Evolutionary conservation across 805 yeast species (phyloP).

Genomic region (Zygosaccharomyces bailii): DNA sequence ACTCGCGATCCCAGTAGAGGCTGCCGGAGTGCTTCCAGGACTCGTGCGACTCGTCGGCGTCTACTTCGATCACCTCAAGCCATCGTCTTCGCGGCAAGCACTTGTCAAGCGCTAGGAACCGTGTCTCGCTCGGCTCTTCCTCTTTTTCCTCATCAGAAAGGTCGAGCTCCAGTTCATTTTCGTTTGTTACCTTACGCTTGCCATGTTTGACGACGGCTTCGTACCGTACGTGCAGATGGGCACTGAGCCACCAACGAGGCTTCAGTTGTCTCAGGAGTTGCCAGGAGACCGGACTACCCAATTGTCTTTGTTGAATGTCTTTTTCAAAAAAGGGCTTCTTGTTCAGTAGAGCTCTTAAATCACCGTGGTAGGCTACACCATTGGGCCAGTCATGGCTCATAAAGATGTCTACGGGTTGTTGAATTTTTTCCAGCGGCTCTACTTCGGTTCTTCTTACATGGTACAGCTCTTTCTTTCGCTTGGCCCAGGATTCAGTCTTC

Average conservation of each 20-base stretch:
- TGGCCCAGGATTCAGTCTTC: conserved; percentile 23
- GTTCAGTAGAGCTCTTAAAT: conserved; percentile 46
- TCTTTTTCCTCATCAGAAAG: conserved; percentile 21
- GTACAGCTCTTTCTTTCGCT: conserved; percentile 42
- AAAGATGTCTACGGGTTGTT: conserved; percentile 47
- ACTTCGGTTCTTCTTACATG: conserved; percentile 59
- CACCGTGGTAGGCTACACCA: conserved; percentile 66
- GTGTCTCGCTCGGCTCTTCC: conserved; percentile 32
- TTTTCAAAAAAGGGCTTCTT: conserved; percentile 62
- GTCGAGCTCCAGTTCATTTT: conserved; percentile 37
- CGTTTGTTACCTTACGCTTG: conserved; percentile 20
- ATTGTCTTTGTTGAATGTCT: conserved; percentile 55
- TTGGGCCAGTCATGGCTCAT: conserved; percentile 95
- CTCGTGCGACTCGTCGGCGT: conserved; percentile 32
- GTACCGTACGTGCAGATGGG: conserved; percentile 80
- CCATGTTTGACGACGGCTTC: conserved; percentile 51
- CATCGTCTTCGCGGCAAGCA: conserved; percentile 64
- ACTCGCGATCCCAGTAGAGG: conserved; percentile 41
- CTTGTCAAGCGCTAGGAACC: conserved; percentile 80
- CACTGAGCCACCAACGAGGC: conserved; percentile 82
- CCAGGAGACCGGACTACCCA: conserved; percentile 74
- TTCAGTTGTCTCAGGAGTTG: conserved; percentile 48
- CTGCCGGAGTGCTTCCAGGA: conserved; percentile 14
- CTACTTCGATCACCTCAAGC: conserved; percentile 50
- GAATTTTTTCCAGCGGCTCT: conserved; percentile 48